phyloP scores from a whole-genome alignment of 306 rosid species.

The Vicia villosa region DNA sequence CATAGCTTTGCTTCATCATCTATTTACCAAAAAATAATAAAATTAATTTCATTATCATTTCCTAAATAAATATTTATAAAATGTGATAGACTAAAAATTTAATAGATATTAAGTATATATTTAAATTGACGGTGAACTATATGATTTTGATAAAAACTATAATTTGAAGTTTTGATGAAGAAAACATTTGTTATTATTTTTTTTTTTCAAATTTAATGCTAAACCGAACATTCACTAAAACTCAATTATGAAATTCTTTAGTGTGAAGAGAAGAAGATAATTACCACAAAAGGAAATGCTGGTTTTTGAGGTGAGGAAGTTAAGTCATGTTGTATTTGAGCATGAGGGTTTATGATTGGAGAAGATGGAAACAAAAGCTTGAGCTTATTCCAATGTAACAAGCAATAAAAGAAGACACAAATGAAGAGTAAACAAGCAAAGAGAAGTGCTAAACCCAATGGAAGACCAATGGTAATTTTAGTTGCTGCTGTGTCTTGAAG shows the following conservation, averaged over 20 bases:
- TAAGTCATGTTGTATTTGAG: conserved; percentile 34
- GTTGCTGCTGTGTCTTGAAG: conserved; percentile 36
- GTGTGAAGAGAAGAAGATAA: not conserved
- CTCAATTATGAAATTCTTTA: not conserved
- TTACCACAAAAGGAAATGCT: conserved; percentile 46
- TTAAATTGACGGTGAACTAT: too few relatives aligned
- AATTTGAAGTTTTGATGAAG: too few relatives aligned
- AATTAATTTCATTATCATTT: conserved; percentile 3
- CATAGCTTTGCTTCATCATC: conserved; percentile 48
- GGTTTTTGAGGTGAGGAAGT: conserved; percentile 45
- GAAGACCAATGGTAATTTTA: conserved; percentile 50
- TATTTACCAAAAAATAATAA: conserved; percentile 11
- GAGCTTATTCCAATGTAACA: conserved; percentile 61
- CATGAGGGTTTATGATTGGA: not conserved
- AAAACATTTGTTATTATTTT: too few relatives aligned
- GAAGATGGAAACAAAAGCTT: conserved; percentile 37
- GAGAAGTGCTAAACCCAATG: conserved; percentile 63
- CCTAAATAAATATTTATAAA: not conserved
- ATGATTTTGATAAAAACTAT: too few relatives aligned
- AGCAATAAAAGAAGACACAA: conserved; percentile 57
- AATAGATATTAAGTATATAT: not conserved
- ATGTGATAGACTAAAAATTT: not conserved
- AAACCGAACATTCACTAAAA: not conserved
- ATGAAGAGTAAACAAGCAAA: conserved; percentile 44
- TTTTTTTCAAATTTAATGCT: too few relatives aligned